Conservation (phyloP, 2,329 filamentous ascomycete species). For the Coniella lustricola region DNA sequence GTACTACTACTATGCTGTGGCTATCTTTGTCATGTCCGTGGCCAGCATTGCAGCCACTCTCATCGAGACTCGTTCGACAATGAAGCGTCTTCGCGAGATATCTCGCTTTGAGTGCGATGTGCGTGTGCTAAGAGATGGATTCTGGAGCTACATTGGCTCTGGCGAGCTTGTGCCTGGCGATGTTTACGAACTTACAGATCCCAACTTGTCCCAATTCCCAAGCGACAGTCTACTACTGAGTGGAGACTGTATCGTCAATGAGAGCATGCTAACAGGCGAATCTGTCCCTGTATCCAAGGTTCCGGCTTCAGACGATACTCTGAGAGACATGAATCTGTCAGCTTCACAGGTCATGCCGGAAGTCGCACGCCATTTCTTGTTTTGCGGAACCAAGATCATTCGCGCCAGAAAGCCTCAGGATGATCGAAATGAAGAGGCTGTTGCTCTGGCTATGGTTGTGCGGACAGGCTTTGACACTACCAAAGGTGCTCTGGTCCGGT, state of each 20-base stretch:
- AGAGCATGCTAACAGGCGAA: constrained; percentile 97
- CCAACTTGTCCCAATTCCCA: constrained; percentile 78
- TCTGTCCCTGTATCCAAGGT: constrained; percentile 94
- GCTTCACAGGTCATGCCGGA: constrained; percentile 78
- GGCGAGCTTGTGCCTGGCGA: constrained; percentile 89
- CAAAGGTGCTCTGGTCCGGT: constrained; percentile 89
- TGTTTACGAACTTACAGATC: constrained; percentile 94
- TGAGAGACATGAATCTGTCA: constrained; percentile 68
- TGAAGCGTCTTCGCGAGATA: constrained; percentile 83
- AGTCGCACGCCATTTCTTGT: constrained; percentile 82
- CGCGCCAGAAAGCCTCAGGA: constrained; percentile 83
- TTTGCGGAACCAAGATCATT: constrained; percentile 92
- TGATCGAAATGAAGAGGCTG: constrained; percentile 77
- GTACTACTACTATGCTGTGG: constrained; percentile 95
- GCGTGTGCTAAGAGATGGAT: constrained; percentile 85
- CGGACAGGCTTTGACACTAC: constrained; percentile 97
- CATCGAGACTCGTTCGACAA: constrained; percentile 85
- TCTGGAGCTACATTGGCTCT: constrained; percentile 86
- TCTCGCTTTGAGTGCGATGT: constrained; percentile 94
- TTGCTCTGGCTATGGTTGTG: constrained; percentile 84
- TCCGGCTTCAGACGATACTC: constrained; percentile 71
- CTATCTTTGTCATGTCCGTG: constrained; percentile 91
- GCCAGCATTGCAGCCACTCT: constrained; percentile 87
- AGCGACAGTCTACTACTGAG: constrained; percentile 86
- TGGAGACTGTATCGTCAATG: constrained; percentile 96